Conservation (phyloP, 2,329 filamentous ascomycete genomes). For the Hymenoscyphus repandus region DNA sequence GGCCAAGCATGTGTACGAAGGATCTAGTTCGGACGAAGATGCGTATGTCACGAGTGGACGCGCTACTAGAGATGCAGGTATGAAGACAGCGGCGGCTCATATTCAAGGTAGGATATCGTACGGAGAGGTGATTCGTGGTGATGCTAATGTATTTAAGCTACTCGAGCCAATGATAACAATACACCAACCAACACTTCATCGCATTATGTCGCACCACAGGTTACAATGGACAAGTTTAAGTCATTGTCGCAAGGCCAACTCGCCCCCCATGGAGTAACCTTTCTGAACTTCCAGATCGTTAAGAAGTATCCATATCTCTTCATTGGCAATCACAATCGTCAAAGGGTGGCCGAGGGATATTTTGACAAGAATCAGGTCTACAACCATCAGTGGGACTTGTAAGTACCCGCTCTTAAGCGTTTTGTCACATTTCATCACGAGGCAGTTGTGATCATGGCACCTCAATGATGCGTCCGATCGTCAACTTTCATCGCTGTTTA, state of each 20-base stretch:
- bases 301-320: constrained; percentile 54
- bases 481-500: not conserved
- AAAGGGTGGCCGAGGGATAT: constrained; percentile 37
- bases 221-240: not conserved
- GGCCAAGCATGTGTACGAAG: not conserved
- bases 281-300: constrained; percentile 50
- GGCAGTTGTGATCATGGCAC: no score
- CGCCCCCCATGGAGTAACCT: constrained; percentile 28
- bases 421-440: no score
- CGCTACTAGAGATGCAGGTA: not conserved
- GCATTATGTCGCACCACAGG: not conserved
- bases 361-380: constrained; percentile 56
- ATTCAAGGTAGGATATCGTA: no score
- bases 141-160: no score
- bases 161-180: no score
- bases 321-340: constrained; percentile 48
- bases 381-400: constrained; percentile 70
- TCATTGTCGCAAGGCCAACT: constrained; percentile 23
- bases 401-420: constrained; percentile 32
- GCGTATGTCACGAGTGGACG: not conserved
- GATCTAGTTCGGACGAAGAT: not conserved
- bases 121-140: no score
- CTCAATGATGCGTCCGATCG: no score
- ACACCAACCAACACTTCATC: no score
- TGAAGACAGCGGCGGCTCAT: not conserved